Percentiles rank a stretch among this genome's conserved stretches.
These are phyloP conservation scores for Trichosporon sp. DNA, from an alignment of 1,284 basidiomycete species.

Conservation along the genomic window DNA sequence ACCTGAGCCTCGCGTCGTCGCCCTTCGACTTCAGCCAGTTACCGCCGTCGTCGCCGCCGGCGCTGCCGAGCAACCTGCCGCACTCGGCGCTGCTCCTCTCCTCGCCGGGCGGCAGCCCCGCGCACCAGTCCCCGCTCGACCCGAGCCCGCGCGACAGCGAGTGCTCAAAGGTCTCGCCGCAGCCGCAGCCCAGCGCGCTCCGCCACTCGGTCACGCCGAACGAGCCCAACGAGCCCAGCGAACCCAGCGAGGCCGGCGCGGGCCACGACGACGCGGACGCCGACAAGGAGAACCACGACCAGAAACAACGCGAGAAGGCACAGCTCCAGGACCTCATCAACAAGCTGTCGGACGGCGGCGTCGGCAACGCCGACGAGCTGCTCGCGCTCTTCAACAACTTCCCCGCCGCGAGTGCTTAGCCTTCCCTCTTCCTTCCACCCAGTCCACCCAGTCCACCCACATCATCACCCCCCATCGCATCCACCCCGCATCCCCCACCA, in stretches of 20 bases:
- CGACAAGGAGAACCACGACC: background rate
- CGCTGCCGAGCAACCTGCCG: slow-evolving; percentile 24
- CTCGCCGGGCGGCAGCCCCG: slow-evolving; percentile 19
- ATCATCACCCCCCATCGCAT: background rate
- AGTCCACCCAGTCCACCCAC: background rate
- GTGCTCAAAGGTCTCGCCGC: background rate
- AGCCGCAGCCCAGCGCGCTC: slow-evolving; percentile 12
- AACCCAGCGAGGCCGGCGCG: no score
- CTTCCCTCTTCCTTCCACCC: background rate
- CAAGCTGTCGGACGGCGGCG: slow-evolving; percentile 12
- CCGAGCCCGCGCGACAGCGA: slow-evolving; percentile 7
- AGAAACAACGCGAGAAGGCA: background rate
- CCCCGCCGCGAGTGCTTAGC: slow-evolving; percentile 7
- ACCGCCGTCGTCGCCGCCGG: slow-evolving; percentile 39
- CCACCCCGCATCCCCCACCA: background rate
- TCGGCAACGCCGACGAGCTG: slow-evolving; percentile 15
- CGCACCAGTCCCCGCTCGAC: slow-evolving; percentile 13
- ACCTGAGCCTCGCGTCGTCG: slow-evolving; percentile 13
- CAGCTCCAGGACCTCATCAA: slow-evolving; percentile 15
- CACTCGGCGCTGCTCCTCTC: slow-evolving; percentile 36
- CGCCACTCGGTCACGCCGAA: slow-evolving; percentile 13
- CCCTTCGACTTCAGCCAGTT: slow-evolving; percentile 43
- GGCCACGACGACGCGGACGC: background rate
- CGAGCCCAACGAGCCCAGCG: no score
- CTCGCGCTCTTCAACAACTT: slow-evolving; percentile 22